phyloP scores from a whole-genome alignment of 2,329 filamentous ascomycete genomes.

The Phyllachora maydis region DNA sequence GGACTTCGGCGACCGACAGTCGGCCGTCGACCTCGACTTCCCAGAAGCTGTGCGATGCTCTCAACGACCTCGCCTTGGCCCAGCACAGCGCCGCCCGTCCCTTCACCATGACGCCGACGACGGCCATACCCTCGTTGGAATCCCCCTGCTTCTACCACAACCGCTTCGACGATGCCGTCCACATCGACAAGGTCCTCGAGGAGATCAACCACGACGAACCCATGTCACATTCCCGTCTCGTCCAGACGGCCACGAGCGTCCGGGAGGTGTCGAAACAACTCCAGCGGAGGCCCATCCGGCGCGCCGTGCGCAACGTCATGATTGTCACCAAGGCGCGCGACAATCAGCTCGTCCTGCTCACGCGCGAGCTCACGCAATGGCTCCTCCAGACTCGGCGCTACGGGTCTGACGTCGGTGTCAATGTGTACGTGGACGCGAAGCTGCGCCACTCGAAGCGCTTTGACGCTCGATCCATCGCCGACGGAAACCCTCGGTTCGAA shows the following conservation, averaged over 20 bases:
- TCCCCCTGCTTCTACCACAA: conserved; percentile 98
- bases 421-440: conserved; percentile 97
- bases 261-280: conserved; percentile 91
- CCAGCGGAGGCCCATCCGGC: conserved; percentile 76
- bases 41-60: conserved; percentile 41
- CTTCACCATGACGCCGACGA: conserved; percentile 19
- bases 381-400: conserved; percentile 77
- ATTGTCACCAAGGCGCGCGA: conserved; percentile 96
- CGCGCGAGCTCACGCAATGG: conserved; percentile 74
- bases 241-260: conserved; percentile 88
- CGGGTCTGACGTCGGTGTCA: conserved; percentile 74
- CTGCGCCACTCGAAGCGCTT: conserved; percentile 77
- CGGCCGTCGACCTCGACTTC: conserved; percentile 26
- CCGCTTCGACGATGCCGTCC: conserved; percentile 86
- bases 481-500: conserved; percentile 54
- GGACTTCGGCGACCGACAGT: conserved; percentile 11
- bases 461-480: conserved; percentile 49
- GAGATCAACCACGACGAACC: conserved; percentile 80
- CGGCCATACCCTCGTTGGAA: conserved; percentile 41
- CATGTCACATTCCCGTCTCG: conserved; percentile 81
- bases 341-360: conserved; percentile 78
- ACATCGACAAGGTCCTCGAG: conserved; percentile 85
- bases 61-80: conserved; percentile 26
- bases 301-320: conserved; percentile 87
- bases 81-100: conserved; percentile 13